phyloP scores from a whole-genome alignment of 441 rosid species.

The Kokia cookei region DNA sequence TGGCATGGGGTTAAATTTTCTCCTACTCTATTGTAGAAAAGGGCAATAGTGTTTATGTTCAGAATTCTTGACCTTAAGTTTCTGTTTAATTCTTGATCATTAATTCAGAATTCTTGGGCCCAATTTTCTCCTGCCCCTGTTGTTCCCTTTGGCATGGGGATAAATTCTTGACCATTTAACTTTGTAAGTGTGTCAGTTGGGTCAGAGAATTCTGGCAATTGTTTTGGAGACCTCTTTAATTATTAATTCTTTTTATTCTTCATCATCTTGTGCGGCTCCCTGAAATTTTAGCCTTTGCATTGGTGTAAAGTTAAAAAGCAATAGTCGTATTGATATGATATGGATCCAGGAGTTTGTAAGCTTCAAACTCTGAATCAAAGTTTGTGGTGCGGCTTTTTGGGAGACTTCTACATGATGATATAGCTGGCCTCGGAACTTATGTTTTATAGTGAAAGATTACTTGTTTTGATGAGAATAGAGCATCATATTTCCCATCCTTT shows the following conservation, averaged over 20 bases:
- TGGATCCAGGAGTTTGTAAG: constrained; percentile 1
- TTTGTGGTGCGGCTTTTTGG: neutral
- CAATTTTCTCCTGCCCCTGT: neutral
- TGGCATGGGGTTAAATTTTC: neutral
- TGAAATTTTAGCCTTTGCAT: neutral
- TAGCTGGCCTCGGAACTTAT: neutral
- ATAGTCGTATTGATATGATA: neutral
- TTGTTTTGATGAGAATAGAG: neutral
- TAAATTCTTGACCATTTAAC: neutral
- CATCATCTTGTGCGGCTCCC: neutral
- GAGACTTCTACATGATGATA: neutral
- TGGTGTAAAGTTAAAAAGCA: neutral
- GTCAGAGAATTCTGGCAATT: neutral
- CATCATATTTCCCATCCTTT: neutral
- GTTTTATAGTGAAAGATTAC: neutral
- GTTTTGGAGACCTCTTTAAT: neutral
- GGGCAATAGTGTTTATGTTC: neutral
- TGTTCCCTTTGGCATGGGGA: neutral
- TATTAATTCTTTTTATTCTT: neutral
- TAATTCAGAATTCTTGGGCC: no score
- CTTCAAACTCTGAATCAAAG: neutral
- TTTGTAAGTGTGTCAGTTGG: neutral
- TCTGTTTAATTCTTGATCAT: neutral
- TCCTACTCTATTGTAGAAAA: neutral
- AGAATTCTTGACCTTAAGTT: neutral